Base-by-base conservation (phyloP, 192 early-diverging fungal species). In the Rhizophagus prolifer region DNA sequence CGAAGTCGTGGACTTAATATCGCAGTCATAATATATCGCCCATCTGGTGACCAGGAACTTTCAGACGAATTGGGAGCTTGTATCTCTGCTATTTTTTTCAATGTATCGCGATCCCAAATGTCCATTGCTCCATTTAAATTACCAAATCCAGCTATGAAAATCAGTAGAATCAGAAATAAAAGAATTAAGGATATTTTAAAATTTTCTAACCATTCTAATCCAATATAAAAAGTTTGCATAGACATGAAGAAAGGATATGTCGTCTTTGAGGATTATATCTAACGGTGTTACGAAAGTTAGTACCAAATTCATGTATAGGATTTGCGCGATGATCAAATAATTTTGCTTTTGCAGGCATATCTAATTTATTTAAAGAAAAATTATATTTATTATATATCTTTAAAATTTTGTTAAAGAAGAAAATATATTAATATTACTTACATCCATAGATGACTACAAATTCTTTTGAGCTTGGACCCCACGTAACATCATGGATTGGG, bases 391-490 rank as follows among this genome's bases (percentile, higher is more conserved):
- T n/a, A n/a, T n/a, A n/a, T n/a, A n/a, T n/a, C n/a, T 30, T 12
- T 12, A 34, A n/a, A 62, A n/a, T n/a, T 25, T 28, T 34, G 13
- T 50, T 16, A 41, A 72, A 38, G 44, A 44, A 4, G 1, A 2
- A 68, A 50, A 26, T 26, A 28, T 58, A 58, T 9, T 19, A 9
- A 31, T 19, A 79, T 36, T 66, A 77, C 84, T 79, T 83, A 72
- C 85, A 92, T 59, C 98, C 98, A 81, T 97, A 97, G 26, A 94
- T 85, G 8, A 98, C 98, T 34, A 92, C 91, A 89, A 98, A 99
- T 86, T 99, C 98, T 80, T 97, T 98, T n/a, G 93, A 93, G 71
- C 90, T 92, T 21, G 98, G 98, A 76, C 86, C 88, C 98, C 98
- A 99, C 9, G 91, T 85, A 7, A 99, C 96, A 83, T 96, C 95